Evolutionary conservation across 2,329 filamentous ascomycete species (phyloP).

Genomic region (Xylariaceae sp.): DNA sequence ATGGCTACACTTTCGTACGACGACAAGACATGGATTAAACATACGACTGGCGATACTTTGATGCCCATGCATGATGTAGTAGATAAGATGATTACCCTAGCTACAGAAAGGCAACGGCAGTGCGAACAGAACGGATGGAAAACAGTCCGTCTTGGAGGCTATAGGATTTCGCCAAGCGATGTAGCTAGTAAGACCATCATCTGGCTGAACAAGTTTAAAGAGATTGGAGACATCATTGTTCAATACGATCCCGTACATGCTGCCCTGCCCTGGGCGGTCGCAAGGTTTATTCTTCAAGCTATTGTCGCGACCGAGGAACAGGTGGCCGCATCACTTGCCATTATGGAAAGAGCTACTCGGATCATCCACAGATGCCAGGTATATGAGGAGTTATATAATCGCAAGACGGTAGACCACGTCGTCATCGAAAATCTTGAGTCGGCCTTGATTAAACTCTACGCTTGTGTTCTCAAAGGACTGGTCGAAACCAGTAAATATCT

Average conservation of each 20-base stretch:
- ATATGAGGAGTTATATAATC: slow-evolving; percentile 18
- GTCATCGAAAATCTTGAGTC: slow-evolving; percentile 11
- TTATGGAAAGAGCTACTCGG: slow-evolving; percentile 6
- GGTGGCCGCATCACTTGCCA: slow-evolving; percentile 4
- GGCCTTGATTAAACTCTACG: slow-evolving; percentile 14
- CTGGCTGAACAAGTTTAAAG: slow-evolving; percentile 24
- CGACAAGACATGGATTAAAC: neutral
- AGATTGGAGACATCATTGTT: slow-evolving; percentile 15
- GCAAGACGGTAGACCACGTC: neutral
- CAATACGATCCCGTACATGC: slow-evolving; percentile 11
- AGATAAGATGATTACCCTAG: slow-evolving; percentile 2
- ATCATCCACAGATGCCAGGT: slow-evolving; percentile 20
- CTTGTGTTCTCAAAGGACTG: slow-evolving; percentile 7
- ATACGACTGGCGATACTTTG: neutral
- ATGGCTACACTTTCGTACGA: slow-evolving; percentile 6
- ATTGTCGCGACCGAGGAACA: neutral
- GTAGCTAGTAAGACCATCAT: neutral
- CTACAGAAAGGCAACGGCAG: neutral
- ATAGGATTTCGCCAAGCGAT: neutral
- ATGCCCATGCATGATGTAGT: neutral
- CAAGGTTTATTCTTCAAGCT: slow-evolving; percentile 8
- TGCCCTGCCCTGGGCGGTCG: slow-evolving; percentile 4
- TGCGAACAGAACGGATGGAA: slow-evolving; percentile 1
- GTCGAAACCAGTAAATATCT: slow-evolving; percentile 8
- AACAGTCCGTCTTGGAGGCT: neutral